phyloP scores from a whole-genome alignment of 768 basidiomycete species.

The Cystofilobasidium macerans region DNA sequence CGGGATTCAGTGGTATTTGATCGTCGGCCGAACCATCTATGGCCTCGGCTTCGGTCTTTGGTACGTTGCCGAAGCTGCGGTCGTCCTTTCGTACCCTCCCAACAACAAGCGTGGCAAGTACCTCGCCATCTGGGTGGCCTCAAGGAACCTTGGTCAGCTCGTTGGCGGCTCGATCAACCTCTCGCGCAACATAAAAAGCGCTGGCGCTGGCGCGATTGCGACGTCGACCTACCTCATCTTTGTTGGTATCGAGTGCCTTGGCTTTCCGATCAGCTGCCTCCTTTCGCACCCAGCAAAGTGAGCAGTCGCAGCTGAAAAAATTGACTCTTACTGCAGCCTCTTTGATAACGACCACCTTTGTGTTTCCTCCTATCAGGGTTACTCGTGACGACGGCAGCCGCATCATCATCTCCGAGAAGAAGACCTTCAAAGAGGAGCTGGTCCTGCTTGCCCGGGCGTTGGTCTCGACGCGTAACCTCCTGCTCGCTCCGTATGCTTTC shows the following conservation, averaged over 20 bases:
- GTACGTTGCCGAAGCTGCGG: not conserved
- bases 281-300: not conserved
- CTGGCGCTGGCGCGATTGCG: not conserved
- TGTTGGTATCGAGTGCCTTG: not conserved
- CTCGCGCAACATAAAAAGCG: not conserved
- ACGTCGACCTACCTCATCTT: slow-evolving; percentile 6
- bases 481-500: not conserved
- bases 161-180: slow-evolving; percentile 4
- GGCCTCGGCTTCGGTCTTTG: not conserved
- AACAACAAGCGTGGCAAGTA: not conserved
- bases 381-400: not conserved
- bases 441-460: not conserved
- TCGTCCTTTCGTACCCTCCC: not conserved
- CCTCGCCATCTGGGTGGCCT: slow-evolving; percentile 6
- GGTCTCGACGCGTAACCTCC: not conserved
- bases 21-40: slow-evolving; percentile 1
- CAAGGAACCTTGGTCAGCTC: not conserved
- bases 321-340: no score
- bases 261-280: slow-evolving; percentile 4
- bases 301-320: no score
- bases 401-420: not conserved
- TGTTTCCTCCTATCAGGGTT: not conserved
- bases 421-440: not conserved
- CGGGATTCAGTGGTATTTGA: slow-evolving; percentile 3
- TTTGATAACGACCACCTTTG: no score